A percentile compares a stretch with the other conserved stretches of the same genome.
Evolutionary conservation across 108 stramenopile genomes (phyloP).

Genomic region (Pseudonitzschia multiseries): DNA sequence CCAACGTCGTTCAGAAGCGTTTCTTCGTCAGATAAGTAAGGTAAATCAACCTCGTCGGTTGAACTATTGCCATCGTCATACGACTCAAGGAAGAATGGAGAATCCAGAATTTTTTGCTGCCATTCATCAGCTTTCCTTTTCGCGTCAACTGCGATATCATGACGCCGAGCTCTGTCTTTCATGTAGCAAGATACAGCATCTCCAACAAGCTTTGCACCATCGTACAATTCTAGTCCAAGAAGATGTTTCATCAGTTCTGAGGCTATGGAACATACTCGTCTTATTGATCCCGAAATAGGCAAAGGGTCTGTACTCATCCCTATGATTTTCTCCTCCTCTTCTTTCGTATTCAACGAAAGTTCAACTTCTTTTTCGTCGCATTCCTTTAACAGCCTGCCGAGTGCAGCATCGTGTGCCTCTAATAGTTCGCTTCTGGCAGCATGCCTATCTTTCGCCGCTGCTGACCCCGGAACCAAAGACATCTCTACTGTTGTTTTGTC

Average conservation of each 20-base stretch:
- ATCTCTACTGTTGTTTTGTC: constrained; percentile 58
- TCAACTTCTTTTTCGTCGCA: constrained; percentile 9
- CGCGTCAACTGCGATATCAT: constrained; percentile 29
- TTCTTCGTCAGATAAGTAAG: constrained; percentile 59
- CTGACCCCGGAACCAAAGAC: constrained; percentile 31
- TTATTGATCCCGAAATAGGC: constrained; percentile 65
- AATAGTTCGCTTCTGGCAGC: constrained; percentile 20
- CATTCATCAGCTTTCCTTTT: constrained; percentile 23
- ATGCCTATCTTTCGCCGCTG: constrained; percentile 26
- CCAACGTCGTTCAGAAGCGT: constrained; percentile 32
- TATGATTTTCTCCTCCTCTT: constrained; percentile 1
- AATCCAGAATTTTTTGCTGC: constrained; percentile 31
- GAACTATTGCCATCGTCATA: constrained; percentile 54
- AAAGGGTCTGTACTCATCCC: constrained; percentile 19
- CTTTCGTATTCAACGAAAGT: neutral
- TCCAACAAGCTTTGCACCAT: constrained; percentile 61
- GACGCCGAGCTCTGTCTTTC: constrained; percentile 49
- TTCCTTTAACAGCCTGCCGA: constrained; percentile 20
- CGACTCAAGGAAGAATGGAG: constrained; percentile 33
- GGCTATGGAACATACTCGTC: constrained; percentile 69
- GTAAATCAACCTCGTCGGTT: constrained; percentile 40
- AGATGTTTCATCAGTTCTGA: constrained; percentile 66
- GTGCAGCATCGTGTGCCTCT: constrained; percentile 23
- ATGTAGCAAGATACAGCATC: constrained; percentile 66
- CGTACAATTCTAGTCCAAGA: constrained; percentile 51